phyloP scores from a whole-genome alignment of 176 grass and related monocot genomes.

The Leersia perrieri region DNA sequence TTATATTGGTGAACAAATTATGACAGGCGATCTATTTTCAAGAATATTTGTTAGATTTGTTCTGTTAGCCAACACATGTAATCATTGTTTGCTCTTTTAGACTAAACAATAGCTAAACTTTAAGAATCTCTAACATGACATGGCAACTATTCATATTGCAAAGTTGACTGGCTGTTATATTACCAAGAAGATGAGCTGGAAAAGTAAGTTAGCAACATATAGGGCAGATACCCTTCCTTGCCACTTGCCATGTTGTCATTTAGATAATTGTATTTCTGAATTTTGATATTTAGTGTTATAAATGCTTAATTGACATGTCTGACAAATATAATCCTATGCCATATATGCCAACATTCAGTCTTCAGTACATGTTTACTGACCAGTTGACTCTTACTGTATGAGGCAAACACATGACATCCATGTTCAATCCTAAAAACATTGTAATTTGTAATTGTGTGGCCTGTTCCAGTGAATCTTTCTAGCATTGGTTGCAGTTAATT shows the following conservation, averaged over 20 bases:
- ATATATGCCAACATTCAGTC: background rate
- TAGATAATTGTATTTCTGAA: background rate
- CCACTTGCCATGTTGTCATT: background rate
- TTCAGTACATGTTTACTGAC: background rate
- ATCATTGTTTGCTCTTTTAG: background rate
- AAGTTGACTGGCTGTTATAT: background rate
- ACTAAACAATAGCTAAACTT: background rate
- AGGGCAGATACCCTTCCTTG: background rate
- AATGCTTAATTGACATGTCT: too few species aligned
- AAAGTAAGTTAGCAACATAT: background rate
- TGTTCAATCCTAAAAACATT: background rate
- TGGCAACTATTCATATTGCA: background rate
- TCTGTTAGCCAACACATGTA: background rate
- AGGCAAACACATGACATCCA: background rate
- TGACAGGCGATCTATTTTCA: conserved; percentile 5
- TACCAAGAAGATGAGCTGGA: background rate
- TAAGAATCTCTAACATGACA: background rate
- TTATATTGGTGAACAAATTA: background rate
- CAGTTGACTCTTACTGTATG: background rate
- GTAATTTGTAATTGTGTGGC: background rate
- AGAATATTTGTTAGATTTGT: background rate
- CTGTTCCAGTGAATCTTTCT: background rate
- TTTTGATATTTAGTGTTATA: background rate
- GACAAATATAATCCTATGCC: background rate
- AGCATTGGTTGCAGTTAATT: background rate